Percentiles rank a stretch among this genome's conserved stretches.
Evolutionary conservation across 2,329 filamentous ascomycete genomes (phyloP).

Genomic region (Chaetomium sp.): DNA sequence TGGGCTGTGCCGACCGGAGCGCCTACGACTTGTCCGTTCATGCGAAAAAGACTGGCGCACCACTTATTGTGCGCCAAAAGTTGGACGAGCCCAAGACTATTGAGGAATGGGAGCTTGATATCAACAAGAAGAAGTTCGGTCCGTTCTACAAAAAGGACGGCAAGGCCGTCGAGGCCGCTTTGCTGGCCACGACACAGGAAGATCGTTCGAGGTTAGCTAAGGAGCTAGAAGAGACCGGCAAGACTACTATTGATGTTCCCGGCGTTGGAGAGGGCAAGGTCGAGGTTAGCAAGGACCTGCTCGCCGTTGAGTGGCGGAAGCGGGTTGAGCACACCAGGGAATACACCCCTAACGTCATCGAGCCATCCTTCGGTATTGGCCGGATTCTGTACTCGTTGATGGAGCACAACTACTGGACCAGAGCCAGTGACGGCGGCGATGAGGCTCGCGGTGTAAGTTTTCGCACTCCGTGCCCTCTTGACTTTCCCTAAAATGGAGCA

Average conservation of each 20-base stretch:
- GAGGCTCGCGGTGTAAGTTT: conserved; percentile 77
- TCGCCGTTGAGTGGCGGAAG: conserved; percentile 78
- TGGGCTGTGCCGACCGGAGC: conserved; percentile 86
- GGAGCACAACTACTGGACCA: conserved; percentile 94
- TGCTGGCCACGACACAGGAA: conserved; percentile 71
- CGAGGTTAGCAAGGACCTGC: conserved; percentile 69
- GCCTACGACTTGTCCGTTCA: conserved; percentile 93
- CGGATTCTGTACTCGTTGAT: conserved; percentile 88
- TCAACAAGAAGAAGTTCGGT: conserved; percentile 94
- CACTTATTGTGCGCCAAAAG: conserved; percentile 77
- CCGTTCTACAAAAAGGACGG: conserved; percentile 93
- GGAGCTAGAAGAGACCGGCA: conserved; percentile 65
- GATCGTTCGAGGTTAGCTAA: conserved; percentile 73
- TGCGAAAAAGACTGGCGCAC: conserved; percentile 82
- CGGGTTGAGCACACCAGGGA: conserved; percentile 78
- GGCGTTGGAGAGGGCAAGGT: conserved; percentile 63
- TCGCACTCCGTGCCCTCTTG: conserved; percentile 25
- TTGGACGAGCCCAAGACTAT: conserved; percentile 70
- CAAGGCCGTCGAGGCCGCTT: conserved; percentile 73
- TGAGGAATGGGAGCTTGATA: conserved; percentile 80
- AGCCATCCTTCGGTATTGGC: conserved; percentile 96
- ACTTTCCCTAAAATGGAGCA: conserved; percentile 28
- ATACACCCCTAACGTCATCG: conserved; percentile 92
- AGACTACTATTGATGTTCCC: conserved; percentile 69
- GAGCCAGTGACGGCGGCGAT: conserved; percentile 61